Evolutionary conservation across 2,329 filamentous ascomycete genomes (phyloP).

Genomic region (Penicillium sp.): DNA sequence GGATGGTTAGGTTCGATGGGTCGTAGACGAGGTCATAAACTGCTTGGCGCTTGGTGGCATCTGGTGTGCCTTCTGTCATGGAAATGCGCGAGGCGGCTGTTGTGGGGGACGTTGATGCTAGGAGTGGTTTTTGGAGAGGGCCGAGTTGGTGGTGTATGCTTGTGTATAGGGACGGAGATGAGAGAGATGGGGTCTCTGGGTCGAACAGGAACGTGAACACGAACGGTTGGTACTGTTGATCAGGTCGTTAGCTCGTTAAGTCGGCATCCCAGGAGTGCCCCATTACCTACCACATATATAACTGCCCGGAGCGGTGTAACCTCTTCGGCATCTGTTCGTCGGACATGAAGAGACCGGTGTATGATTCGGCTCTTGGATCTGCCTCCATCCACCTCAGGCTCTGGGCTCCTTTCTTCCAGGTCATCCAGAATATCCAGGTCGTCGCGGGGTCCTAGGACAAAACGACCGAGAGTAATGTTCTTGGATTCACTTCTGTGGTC

Average conservation of each 20-base stretch:
- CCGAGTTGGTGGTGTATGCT: constrained; percentile 50
- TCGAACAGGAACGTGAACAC: constrained; percentile 53
- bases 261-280: background rate
- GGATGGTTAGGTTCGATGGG: constrained; percentile 56
- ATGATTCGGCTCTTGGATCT: constrained; percentile 32
- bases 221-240: constrained; percentile 47
- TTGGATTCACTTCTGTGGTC: constrained; percentile 1
- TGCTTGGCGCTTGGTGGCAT: constrained; percentile 37
- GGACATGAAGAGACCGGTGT: constrained; percentile 37
- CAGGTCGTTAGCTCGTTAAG: constrained; percentile 6
- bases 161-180: constrained; percentile 46
- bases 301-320: constrained; percentile 37
- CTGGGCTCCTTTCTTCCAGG: constrained; percentile 26
- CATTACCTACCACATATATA: constrained; percentile 41
- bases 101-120: constrained; percentile 46
- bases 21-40: constrained; percentile 64
- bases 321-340: constrained; percentile 21
- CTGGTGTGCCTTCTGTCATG: constrained; percentile 30
- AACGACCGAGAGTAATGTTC: constrained; percentile 8
- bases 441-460: constrained; percentile 33
- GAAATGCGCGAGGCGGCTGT: constrained; percentile 41
- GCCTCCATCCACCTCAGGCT: constrained; percentile 17
- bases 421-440: constrained; percentile 37
- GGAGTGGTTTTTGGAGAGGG: constrained; percentile 48
- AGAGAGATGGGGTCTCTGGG: constrained; percentile 40